A percentile compares a stretch with the other conserved stretches of the same genome.
phyloP scores from a whole-genome alignment of 2,329 filamentous ascomycete species.

The Lachnum nothofagi region DNA sequence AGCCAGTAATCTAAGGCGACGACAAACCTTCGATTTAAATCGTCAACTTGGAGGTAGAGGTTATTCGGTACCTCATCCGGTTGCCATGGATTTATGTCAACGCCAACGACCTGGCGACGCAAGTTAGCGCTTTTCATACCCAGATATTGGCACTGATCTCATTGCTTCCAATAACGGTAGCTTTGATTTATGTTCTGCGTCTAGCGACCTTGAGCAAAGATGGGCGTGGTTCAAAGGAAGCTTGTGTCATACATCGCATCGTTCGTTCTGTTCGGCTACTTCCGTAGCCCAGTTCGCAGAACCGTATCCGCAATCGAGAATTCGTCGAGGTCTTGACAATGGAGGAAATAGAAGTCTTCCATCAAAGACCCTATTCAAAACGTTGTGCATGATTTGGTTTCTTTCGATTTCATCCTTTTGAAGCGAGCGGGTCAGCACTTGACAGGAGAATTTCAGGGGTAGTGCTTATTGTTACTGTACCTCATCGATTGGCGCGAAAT shows the following conservation, averaged over 20 bases:
- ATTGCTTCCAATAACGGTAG: too few relatives aligned
- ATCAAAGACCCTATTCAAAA: constrained; percentile 62
- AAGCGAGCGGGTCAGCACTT: not conserved
- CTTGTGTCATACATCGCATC: constrained; percentile 52
- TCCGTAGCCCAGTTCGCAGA: constrained; percentile 66
- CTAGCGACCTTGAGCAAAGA: too few relatives aligned
- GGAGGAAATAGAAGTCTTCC: constrained; percentile 66
- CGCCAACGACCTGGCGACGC: constrained; percentile 55
- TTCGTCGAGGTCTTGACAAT: constrained; percentile 48
- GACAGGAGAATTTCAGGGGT: not conserved
- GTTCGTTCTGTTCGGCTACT: constrained; percentile 58
- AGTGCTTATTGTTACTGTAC: constrained; percentile 37
- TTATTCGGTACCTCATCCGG: constrained; percentile 62
- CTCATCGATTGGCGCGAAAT: constrained; percentile 67
- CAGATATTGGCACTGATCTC: too few relatives aligned
- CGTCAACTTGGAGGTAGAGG: constrained; percentile 66
- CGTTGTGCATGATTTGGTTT: constrained; percentile 56
- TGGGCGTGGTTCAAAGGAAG: not conserved
- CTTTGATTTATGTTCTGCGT: too few relatives aligned
- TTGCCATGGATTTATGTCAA: constrained; percentile 67
- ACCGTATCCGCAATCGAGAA: constrained; percentile 70
- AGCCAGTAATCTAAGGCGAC: not conserved
- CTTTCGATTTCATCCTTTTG: constrained; percentile 62
- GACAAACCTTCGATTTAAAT: constrained; percentile 59
- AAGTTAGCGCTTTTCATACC: not conserved